These are phyloP conservation scores for Eucalyptus melliodora DNA, from an alignment of 345 rosid genomes.

Conservation along the genomic window DNA sequence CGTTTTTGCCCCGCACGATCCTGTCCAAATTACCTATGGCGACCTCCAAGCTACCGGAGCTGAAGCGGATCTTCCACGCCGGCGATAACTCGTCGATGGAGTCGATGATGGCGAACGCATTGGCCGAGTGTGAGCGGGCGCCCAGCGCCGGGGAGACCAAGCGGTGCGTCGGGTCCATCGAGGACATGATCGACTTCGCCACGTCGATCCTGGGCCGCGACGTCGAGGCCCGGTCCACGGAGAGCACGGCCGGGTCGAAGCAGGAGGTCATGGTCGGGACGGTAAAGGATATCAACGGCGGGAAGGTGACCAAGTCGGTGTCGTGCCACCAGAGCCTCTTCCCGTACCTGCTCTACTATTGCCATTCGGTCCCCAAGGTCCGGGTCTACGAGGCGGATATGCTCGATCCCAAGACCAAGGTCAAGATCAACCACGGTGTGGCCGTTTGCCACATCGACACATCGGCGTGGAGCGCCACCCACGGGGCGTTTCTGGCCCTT, in stretches of 20 bases:
- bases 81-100: constrained; percentile 23
- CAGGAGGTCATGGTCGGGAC: constrained; percentile 15
- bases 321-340: constrained; percentile 41
- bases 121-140: constrained; percentile 25
- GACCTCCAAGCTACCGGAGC: neutral
- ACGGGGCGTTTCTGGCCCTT: constrained; percentile 28
- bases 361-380: constrained; percentile 47
- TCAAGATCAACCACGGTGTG: constrained; percentile 29
- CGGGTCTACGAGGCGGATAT: constrained; percentile 33
- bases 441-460: constrained; percentile 43
- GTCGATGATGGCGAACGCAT: constrained; percentile 1
- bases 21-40: constrained; percentile 24
- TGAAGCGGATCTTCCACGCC: constrained; percentile 22
- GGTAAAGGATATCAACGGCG: constrained; percentile 26
- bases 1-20: constrained; percentile 34
- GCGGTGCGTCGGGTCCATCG: constrained; percentile 29
- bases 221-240: constrained; percentile 19
- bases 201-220: constrained; percentile 22
- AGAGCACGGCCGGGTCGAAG: constrained; percentile 15
- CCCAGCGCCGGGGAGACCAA: constrained; percentile 39
- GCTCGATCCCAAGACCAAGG: constrained; percentile 14
- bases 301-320: constrained; percentile 19
- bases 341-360: constrained; percentile 32
- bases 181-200: constrained; percentile 43
- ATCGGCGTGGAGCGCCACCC: constrained; percentile 32